Base-by-base conservation (phyloP, 345 rosid species). In the Syzygium aqueum region DNA sequence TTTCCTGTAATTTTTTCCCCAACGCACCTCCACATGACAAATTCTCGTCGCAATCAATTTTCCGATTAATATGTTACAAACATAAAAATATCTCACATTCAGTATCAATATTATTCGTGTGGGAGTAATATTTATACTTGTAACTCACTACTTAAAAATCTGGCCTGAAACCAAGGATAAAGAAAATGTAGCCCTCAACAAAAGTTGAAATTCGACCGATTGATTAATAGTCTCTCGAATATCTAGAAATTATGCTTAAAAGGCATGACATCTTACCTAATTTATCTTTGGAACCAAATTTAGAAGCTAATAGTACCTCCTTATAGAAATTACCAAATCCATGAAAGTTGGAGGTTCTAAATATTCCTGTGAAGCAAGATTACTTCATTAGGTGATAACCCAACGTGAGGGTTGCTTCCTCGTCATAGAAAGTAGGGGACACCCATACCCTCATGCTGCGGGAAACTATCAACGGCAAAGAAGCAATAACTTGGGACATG, bases 1-100 rank as follows among this genome's bases (percentile, higher is more conserved):
- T n/a, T 61, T 61, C 8, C 73, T 8, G 2, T 61, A n/a, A 13
- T 16, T 30, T 65, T 67, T 53, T 53, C 22, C 43, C 0, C 0
- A 2, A 21, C 0, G 0, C 17, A 22, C 46, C 46, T 17, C 46
- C 46, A 14, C 78, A 33, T 67, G 43, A 67, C 3, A 43, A 33
- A 8, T 0, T 67, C 17, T 67, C 40, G 1, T 67, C 43, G 0
- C 46, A 3, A 33, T 17, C 46, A 8, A 33, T 15, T 67, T 0
- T 11, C 80, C 37, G 3, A 33, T 33, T 19, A 3, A 3, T 67
- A 8, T 33, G 21, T 33, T 21, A 33, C 3, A 0, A 12, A 2
- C 9, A 33, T 33, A 33, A 3, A 56, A 33, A 17, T 8, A 67
- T 67, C 78, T 5, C 46, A 0, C 33, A 33, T 37, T 30, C 22